These are phyloP conservation scores for Lagenaria siceraria DNA, from an alignment of 306 rosid genomes.

Conservation along the genomic window DNA sequence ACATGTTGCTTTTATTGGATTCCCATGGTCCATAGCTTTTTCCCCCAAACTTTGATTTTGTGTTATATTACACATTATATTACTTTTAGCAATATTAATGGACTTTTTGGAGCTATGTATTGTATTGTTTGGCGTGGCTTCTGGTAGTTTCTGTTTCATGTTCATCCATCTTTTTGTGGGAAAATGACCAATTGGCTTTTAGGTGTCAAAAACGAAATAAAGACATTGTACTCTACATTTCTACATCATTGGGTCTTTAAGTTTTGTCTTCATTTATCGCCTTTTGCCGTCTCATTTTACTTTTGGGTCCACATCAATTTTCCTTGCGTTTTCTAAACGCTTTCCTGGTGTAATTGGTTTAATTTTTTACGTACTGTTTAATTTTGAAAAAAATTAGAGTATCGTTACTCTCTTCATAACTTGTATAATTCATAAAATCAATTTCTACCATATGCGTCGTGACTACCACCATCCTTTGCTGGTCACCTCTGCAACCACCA, in stretches of 20 bases:
- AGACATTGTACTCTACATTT: not conserved
- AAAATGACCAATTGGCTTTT: not conserved
- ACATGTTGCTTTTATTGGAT: not conserved
- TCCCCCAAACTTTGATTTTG: not conserved
- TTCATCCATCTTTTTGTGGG: not conserved
- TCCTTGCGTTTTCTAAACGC: too few relatives aligned
- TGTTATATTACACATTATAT: not conserved
- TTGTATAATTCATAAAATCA: too few relatives aligned
- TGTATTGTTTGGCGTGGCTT: not conserved
- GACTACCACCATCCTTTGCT: too few relatives aligned
- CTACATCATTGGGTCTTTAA: not conserved
- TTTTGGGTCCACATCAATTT: not conserved
- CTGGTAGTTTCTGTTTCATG: not conserved
- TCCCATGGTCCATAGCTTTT: not conserved
- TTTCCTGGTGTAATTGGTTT: too few relatives aligned
- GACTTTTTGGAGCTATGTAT: not conserved
- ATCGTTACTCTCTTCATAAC: too few relatives aligned
- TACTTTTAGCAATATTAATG: not conserved
- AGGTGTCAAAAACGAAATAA: not conserved
- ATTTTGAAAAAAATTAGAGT: too few relatives aligned
- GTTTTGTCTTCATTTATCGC: not conserved
- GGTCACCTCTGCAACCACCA: too few relatives aligned
- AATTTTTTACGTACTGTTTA: too few relatives aligned
- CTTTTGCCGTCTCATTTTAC: not conserved
- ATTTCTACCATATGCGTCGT: too few relatives aligned